Conservation (phyloP, 2,329 filamentous ascomycete genomes). For the Balansia obtecta region DNA sequence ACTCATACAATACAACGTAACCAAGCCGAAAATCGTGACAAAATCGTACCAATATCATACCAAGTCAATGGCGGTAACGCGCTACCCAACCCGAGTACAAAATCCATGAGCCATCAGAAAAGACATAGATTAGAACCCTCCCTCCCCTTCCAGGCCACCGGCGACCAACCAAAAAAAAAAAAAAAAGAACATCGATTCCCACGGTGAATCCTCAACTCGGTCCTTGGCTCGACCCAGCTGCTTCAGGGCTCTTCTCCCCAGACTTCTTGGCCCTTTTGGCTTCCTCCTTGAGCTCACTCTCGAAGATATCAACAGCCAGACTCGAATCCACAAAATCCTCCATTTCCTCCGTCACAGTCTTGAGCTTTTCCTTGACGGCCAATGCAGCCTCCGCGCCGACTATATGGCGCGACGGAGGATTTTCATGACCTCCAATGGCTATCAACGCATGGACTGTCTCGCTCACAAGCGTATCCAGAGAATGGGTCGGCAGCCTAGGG, state of each 20-base stretch:
- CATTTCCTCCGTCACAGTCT: constrained; percentile 88
- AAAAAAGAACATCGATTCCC: too few species aligned
- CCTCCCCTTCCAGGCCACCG: neutral
- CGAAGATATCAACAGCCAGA: constrained; percentile 66
- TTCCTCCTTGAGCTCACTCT: constrained; percentile 41
- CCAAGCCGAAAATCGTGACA: too few species aligned
- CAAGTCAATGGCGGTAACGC: too few species aligned
- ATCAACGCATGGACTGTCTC: constrained; percentile 88
- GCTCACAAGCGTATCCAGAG: constrained; percentile 62
- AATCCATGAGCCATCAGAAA: too few species aligned
- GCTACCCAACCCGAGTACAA: too few species aligned
- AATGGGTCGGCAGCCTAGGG: constrained; percentile 54
- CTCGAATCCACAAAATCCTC: constrained; percentile 94
- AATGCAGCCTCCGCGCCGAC: constrained; percentile 80
- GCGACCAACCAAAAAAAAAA: too few species aligned
- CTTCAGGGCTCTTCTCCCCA: constrained; percentile 13
- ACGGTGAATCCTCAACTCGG: neutral
- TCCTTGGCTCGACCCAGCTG: neutral
- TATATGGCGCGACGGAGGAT: constrained; percentile 87
- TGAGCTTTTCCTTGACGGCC: constrained; percentile 89
- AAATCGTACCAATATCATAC: too few species aligned
- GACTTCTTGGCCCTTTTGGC: constrained; percentile 28
- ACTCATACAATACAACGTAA: too few species aligned
- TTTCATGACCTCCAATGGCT: constrained; percentile 89
- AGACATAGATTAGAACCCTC: too few species aligned